Conservation (phyloP, 306 rosid genomes). For the Begonia masoniana region DNA sequence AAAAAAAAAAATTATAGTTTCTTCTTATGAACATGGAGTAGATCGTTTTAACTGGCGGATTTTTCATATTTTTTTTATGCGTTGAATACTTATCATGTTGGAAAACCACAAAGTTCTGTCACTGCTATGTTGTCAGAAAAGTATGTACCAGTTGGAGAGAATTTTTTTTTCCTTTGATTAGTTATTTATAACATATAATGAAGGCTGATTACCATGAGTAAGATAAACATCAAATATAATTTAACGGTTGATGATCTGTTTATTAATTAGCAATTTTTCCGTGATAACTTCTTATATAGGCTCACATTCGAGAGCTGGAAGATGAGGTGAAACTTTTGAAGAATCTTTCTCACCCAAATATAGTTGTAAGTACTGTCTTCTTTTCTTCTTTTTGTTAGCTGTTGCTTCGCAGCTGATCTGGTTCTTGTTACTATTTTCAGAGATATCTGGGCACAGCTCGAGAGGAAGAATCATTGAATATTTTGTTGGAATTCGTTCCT, state of each 20-base stretch:
- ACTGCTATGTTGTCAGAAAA: no score
- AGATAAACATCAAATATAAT: no score
- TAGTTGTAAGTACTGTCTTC: constrained; percentile 52
- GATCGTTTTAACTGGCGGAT: no score
- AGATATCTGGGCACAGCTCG: constrained; percentile 89
- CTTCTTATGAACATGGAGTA: background rate
- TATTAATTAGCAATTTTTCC: background rate
- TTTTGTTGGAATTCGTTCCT: constrained; percentile 83
- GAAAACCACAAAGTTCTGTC: no score
- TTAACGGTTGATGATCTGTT: no score
- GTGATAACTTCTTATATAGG: constrained; percentile 27
- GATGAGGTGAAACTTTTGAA: constrained; percentile 84
- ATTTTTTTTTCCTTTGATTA: no score
- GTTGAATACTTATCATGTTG: background rate
- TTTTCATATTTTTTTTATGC: background rate
- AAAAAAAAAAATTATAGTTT: background rate
- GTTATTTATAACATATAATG: no score
- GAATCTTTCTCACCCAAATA: constrained; percentile 83
- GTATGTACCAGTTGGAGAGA: no score
- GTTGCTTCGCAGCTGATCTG: constrained; percentile 6
- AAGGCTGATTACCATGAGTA: no score
- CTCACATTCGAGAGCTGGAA: constrained; percentile 77
- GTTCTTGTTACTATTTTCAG: constrained; percentile 17
- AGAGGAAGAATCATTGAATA: constrained; percentile 75
- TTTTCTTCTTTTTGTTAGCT: constrained; percentile 1